A percentile compares a stretch with the other conserved stretches of the same genome.
These are phyloP conservation scores for Boletus semigastroideus DNA, from an alignment of 1,284 basidiomycete species.

Conservation along the genomic window DNA sequence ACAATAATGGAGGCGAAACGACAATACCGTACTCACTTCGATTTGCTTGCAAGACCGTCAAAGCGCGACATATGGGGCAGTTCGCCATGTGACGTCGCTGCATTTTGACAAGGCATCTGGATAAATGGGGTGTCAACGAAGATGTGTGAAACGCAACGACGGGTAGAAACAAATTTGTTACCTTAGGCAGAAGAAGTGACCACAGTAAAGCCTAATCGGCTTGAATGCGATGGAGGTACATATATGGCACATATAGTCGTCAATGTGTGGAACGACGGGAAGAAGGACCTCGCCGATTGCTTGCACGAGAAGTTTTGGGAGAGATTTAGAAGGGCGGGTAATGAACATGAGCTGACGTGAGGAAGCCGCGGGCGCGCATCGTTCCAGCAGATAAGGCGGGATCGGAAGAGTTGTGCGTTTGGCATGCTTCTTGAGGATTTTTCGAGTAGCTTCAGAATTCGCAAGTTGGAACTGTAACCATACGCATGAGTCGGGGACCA, in stretches of 20 bases:
- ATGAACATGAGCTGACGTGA: conserved; percentile 24
- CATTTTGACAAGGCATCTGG: conserved; percentile 88
- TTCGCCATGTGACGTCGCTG: conserved; percentile 79
- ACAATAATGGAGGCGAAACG: background rate
- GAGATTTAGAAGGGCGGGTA: conserved; percentile 41
- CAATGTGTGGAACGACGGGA: conserved; percentile 81
- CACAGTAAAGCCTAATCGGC: conserved; percentile 81
- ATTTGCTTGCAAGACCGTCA: conserved; percentile 75
- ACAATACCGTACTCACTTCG: conserved; percentile 41
- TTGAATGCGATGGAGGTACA: conserved; percentile 87
- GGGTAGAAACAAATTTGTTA: conserved; percentile 14
- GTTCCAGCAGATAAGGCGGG: conserved; percentile 28
- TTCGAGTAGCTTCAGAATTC: conserved; percentile 86
- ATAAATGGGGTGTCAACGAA: background rate
- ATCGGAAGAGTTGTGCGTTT: conserved; percentile 78
- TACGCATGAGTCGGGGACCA: background rate
- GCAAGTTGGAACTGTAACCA: conserved; percentile 70
- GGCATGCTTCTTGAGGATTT: conserved; percentile 93
- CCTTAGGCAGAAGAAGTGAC: conserved; percentile 91
- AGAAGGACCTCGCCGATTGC: conserved; percentile 84
- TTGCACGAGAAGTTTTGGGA: conserved; percentile 82
- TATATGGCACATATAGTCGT: conserved; percentile 76
- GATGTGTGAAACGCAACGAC: background rate
- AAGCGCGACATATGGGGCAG: conserved; percentile 86
- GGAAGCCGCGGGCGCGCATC: conserved; percentile 6